Percentiles rank a stretch among this genome's conserved stretches.
phyloP scores from a whole-genome alignment of 2,329 filamentous ascomycete genomes.

The Clonostachys rosea region DNA sequence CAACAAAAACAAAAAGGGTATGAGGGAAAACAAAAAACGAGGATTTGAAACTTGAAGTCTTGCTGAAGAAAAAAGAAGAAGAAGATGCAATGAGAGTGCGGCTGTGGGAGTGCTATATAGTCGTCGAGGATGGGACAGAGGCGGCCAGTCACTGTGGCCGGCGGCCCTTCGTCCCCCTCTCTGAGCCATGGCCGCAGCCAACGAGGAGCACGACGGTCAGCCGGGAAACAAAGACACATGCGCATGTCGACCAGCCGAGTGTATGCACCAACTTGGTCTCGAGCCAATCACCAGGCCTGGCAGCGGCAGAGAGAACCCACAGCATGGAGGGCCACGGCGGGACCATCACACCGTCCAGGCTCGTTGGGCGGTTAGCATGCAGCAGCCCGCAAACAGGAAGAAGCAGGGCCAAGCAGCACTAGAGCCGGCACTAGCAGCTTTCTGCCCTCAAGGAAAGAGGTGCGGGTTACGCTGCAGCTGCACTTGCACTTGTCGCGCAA shows the following conservation, averaged over 20 bases:
- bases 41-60: constrained; percentile 53
- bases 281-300: neutral
- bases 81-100: constrained; percentile 28
- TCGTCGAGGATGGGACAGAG: neutral
- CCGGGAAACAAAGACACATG: neutral
- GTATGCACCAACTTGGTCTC: neutral
- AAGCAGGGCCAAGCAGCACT: neutral
- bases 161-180: neutral
- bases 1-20: constrained; percentile 29
- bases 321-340: neutral
- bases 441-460: neutral
- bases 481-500: neutral
- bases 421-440: neutral
- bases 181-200: neutral
- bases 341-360: neutral
- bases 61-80: constrained; percentile 57
- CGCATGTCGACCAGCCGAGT: neutral
- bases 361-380: neutral
- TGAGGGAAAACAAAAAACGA: constrained; percentile 38
- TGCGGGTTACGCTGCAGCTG: neutral
- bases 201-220: neutral
- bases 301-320: neutral
- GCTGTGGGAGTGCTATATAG: constrained; percentile 21
- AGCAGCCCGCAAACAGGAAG: neutral
- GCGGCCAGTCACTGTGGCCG: neutral